Percentiles rank a stretch among this genome's conserved stretches.
Conservation (phyloP, 2,329 filamentous ascomycete genomes). For the Penicillium palitans region DNA sequence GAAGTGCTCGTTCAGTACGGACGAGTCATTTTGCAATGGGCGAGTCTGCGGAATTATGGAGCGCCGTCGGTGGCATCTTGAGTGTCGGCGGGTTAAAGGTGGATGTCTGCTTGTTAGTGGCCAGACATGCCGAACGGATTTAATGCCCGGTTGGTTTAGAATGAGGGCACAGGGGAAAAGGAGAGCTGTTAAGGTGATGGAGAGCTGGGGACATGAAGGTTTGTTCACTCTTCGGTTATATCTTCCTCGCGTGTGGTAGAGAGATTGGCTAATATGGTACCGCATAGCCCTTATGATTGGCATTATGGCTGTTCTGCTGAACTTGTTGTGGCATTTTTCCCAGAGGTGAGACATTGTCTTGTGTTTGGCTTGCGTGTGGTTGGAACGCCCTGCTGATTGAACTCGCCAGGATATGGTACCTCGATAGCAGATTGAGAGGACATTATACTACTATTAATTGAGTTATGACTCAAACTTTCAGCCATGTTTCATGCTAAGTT, state of each 20-base stretch:
- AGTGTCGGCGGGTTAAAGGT: constrained; percentile 34
- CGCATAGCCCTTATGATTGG: not conserved
- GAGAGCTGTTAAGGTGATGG: constrained; percentile 12
- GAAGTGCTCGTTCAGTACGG: constrained; percentile 45
- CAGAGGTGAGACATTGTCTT: not conserved
- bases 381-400: not conserved
- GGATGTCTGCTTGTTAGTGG: constrained; percentile 44
- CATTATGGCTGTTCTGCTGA: not conserved
- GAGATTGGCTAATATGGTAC: not conserved
- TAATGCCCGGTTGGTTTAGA: constrained; percentile 34
- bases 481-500: not conserved
- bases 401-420: not conserved
- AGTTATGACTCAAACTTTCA: not conserved
- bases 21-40: constrained; percentile 44
- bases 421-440: not conserved
- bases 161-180: constrained; percentile 22
- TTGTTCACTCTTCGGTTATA: constrained; percentile 1
- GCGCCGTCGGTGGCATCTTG: constrained; percentile 41
- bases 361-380: not conserved
- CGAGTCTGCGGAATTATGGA: constrained; percentile 46
- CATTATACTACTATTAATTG: not conserved
- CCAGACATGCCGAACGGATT: constrained; percentile 32
- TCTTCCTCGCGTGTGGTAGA: not conserved
- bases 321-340: not conserved
- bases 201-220: constrained; percentile 33